Percentiles rank a stretch among this genome's conserved stretches.
phyloP scores from a whole-genome alignment of 352 stramenopile genomes.

The Globisporangium spiculum region DNA sequence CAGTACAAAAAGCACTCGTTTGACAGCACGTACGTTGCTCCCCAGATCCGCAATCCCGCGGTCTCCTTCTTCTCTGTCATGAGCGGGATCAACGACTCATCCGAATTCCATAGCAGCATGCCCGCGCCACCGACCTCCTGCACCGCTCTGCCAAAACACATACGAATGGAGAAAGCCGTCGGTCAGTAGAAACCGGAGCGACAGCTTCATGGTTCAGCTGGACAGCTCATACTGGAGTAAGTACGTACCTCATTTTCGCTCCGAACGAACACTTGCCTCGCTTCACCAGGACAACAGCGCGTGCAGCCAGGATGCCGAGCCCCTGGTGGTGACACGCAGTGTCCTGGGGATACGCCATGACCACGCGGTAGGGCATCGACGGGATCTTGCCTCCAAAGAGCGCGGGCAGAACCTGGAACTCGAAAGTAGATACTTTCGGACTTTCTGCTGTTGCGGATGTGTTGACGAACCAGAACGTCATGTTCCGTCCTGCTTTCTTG shows the following conservation, averaged over 20 bases:
- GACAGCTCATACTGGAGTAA: too few relatives aligned
- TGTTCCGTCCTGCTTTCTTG: constrained; percentile 31
- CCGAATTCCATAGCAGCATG: constrained; percentile 66
- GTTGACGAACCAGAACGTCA: constrained; percentile 64
- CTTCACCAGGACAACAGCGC: constrained; percentile 67
- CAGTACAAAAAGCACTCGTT: neutral
- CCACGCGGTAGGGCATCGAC: constrained; percentile 44
- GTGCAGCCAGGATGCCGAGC: constrained; percentile 50
- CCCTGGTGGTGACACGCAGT: constrained; percentile 69
- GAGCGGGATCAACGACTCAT: constrained; percentile 57
- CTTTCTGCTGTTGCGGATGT: neutral
- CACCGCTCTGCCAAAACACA: constrained; percentile 27
- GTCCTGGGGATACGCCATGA: constrained; percentile 63
- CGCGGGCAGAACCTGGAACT: constrained; percentile 50
- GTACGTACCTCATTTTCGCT: constrained; percentile 50
- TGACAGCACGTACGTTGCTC: constrained; percentile 40
- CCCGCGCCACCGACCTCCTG: constrained; percentile 50
- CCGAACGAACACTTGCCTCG: constrained; percentile 64
- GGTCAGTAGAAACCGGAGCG: too few relatives aligned
- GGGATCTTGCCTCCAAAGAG: constrained; percentile 55
- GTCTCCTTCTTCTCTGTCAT: constrained; percentile 63
- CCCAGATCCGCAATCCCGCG: constrained; percentile 52
- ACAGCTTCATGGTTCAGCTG: too few relatives aligned
- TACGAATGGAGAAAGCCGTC: too few relatives aligned
- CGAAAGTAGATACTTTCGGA: too few relatives aligned